Base-by-base conservation (phyloP, 1,139 yeast genomes). In the Hyphopichia wangnamkhiaoensis region DNA sequence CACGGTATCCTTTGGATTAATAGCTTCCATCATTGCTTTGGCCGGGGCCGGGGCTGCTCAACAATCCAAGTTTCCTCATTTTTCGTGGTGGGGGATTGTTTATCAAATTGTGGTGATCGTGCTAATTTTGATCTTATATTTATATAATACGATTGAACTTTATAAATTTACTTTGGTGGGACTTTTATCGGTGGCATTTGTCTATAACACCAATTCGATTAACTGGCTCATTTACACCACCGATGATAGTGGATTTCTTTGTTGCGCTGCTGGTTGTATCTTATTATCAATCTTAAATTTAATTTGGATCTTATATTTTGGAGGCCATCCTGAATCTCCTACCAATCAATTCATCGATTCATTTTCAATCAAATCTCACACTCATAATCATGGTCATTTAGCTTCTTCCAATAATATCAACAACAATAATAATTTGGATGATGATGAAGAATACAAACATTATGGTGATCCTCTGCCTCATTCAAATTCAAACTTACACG, bases 81-180 rank as follows among this genome's bases (percentile, higher is more conserved):
- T 93, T 61, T 79, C 94, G 7, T 93, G 98, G 98, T 93, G 98
- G 98, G 96, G 96, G 3, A 64, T 93, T n/a, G 93, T 86, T 6
- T 93, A 82, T 56, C 82, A 93, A 64, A 68, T 90, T 26, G 49
- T 86, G 27, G 56, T 89, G 30, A 74, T 87, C 23, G 41, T 71
- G 6, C 61, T 76, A 26, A 72, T 90, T 37, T 63, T 82, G 21
- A 56, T 80, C 31, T 68, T 88, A 28, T 85, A 89, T 52, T 73
- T 83, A 41, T 78, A 79, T 53, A 84, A 86, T 60, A 68, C 81
- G 37, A 71, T 88, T 43, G 90, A 86, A 56, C 74, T 80, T 47
- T 89, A 93, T 65, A 79, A 86, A 46, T 68, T 77, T 49, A 81
- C 85, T 19, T 61, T 79, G 37, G 76, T 80, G 39, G 80, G 83